Percentiles rank a stretch among this genome's conserved stretches.
Conservation (phyloP, 352 stramenopile genomes). For the Ophiocytium majus region DNA sequence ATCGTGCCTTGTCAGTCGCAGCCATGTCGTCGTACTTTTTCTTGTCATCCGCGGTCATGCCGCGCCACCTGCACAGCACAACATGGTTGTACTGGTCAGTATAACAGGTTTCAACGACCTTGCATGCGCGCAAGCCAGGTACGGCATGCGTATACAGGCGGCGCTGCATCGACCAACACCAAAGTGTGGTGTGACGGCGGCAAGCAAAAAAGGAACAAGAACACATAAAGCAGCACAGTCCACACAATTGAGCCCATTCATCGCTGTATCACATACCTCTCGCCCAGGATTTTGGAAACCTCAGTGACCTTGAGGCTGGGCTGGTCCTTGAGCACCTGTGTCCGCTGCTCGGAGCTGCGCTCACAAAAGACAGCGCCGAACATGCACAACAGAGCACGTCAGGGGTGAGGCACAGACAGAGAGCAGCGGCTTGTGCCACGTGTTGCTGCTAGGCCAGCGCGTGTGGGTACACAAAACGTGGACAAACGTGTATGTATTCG, state of each 20-base stretch:
- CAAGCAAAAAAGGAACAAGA: not conserved
- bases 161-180: not conserved
- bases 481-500: too few species aligned
- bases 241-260: not conserved
- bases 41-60: conserved; percentile 18
- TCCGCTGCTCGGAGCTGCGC: not conserved
- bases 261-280: conserved; percentile 16
- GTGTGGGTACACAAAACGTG: too few species aligned
- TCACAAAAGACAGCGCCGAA: not conserved
- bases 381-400: too few species aligned
- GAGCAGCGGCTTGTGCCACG: too few species aligned
- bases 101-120: not conserved
- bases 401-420: too few species aligned
- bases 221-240: not conserved
- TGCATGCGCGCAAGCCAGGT: not conserved
- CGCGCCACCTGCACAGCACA: conserved; percentile 7
- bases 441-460: too few species aligned
- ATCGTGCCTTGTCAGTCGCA: conserved; percentile 25
- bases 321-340: conserved; percentile 46
- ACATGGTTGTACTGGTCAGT: not conserved
- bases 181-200: not conserved
- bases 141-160: not conserved
- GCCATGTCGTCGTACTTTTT: not conserved
- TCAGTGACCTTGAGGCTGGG: conserved; percentile 57
- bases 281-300: conserved; percentile 58